Base-by-base conservation (phyloP, 257 asterid species). In the Mitragyna speciosa region DNA sequence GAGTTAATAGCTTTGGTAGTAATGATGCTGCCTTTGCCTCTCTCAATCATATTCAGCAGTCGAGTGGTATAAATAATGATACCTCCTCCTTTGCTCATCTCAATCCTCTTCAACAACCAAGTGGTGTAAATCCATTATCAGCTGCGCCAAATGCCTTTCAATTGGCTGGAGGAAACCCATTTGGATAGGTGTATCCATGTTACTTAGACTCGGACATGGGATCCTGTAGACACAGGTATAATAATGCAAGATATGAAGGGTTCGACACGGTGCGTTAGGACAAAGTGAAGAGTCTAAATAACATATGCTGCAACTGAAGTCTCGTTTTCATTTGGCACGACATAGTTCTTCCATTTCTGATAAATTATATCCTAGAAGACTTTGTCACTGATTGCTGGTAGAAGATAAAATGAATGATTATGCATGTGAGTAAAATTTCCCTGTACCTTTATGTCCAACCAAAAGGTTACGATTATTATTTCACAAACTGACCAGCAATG, bases 131-230 rank as follows among this genome's bases (percentile, higher is more conserved):
- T 71, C 64, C 87, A 15, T 71, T 67, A 8, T 82, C 85, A 39
- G 72, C 79, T 47, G 73, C 86, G 24, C 67, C 89, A 47, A 65
- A 80, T 82, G 70, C 90, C 36, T 79, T 87, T 26, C 76, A 85
- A 45, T 81, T 92, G 15, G 82, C 82, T 41, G 85, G 89, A 81
- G 91, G 92, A 85, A 94, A 94, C 85, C 97, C 97, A 70, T 92
- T 94, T 43, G 92, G 90, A 79, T 94, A 88, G 41, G 3, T 36
- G 41, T 1, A 36, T 1, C 41, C 4, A 36, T 36, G 41, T 36
- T 36, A 36, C 41, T 36, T 4, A 4, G 41, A 36, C 41, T 1
- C 2, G 41, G 41, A 36, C 4, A 36, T 4, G 41, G 41, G 4
- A 4, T 36, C 41, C 41, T 36, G 41, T 36, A 36, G 41, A 36